Evolutionary conservation across 2,329 filamentous ascomycete genomes (phyloP).

Genomic region (Calcarisporium arbuscula): DNA sequence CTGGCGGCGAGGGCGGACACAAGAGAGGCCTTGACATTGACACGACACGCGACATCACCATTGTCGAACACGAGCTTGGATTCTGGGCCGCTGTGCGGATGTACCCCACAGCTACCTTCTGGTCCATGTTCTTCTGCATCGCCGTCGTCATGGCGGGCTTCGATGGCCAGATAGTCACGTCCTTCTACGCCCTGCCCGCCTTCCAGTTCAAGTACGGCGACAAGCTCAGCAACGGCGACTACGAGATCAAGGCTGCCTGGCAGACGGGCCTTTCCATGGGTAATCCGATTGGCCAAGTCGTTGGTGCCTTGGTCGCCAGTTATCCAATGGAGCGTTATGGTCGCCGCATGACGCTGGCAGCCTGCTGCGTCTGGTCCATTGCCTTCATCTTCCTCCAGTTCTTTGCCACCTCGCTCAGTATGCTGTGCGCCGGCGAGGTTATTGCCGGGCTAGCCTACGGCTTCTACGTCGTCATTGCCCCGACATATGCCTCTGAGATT

Average conservation of each 20-base stretch:
- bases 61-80: slow-evolving; percentile 18
- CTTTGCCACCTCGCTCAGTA: slow-evolving; percentile 49
- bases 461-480: slow-evolving; percentile 52
- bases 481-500: slow-evolving; percentile 56
- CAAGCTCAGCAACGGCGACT: slow-evolving; percentile 26
- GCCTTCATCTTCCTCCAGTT: slow-evolving; percentile 57
- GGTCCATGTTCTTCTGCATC: slow-evolving; percentile 22
- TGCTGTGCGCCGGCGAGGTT: slow-evolving; percentile 55
- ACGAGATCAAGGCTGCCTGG: slow-evolving; percentile 40
- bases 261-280: slow-evolving; percentile 41
- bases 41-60: slow-evolving; percentile 15
- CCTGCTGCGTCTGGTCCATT: slow-evolving; percentile 38
- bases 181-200: slow-evolving; percentile 29
- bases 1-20: no score
- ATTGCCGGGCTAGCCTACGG: slow-evolving; percentile 56
- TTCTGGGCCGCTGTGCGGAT: slow-evolving; percentile 22
- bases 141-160: slow-evolving; percentile 25
- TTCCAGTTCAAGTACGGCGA: slow-evolving; percentile 26
- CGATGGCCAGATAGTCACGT: slow-evolving; percentile 31
- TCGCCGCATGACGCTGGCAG: slow-evolving; percentile 37
- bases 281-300: slow-evolving; percentile 37
- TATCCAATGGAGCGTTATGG: slow-evolving; percentile 32
- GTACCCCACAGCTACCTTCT: slow-evolving; percentile 32
- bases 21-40: no score
- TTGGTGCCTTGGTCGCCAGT: slow-evolving; percentile 30